Evolutionary conservation across 139 green algal species (phyloP).

Genomic region (Trebouxia sp.): DNA sequence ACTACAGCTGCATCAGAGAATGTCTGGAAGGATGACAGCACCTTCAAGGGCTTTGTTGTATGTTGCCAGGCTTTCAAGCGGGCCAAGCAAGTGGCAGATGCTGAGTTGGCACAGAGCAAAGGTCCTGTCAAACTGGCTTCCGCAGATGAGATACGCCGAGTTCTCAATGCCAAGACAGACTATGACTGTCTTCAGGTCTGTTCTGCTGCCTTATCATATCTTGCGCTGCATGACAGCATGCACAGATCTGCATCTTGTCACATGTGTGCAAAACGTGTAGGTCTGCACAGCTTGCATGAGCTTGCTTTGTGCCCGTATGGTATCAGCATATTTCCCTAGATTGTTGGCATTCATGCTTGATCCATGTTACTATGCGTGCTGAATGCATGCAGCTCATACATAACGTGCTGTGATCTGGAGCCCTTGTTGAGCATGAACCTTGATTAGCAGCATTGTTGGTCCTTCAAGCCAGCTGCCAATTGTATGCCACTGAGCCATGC

Average conservation of each 20-base stretch:
- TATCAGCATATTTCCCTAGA: not conserved
- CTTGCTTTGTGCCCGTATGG: not conserved
- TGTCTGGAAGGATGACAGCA: too few relatives aligned
- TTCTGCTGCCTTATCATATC: not conserved
- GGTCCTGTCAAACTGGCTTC: not conserved
- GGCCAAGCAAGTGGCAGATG: constrained; percentile 16
- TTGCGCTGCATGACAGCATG: not conserved
- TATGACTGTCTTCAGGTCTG: constrained; percentile 10
- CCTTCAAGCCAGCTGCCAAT: too few relatives aligned
- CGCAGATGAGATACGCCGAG: constrained; percentile 17
- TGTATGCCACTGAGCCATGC: too few relatives aligned
- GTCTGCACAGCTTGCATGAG: not conserved
- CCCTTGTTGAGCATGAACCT: too few relatives aligned
- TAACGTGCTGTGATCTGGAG: too few relatives aligned
- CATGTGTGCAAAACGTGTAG: not conserved
- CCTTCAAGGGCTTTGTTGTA: not conserved
- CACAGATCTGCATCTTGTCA: not conserved
- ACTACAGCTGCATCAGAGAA: too few relatives aligned
- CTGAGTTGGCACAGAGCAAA: constrained; percentile 9
- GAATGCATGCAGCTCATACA: too few relatives aligned
- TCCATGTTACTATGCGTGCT: too few relatives aligned
- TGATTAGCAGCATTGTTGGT: too few relatives aligned
- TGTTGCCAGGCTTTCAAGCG: constrained; percentile 13
- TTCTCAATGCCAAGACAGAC: constrained; percentile 14
- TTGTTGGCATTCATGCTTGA: too few relatives aligned